Evolutionary conservation across 208 protist genomes (phyloP).

Genomic region (Trypanosoma conorhini): DNA sequence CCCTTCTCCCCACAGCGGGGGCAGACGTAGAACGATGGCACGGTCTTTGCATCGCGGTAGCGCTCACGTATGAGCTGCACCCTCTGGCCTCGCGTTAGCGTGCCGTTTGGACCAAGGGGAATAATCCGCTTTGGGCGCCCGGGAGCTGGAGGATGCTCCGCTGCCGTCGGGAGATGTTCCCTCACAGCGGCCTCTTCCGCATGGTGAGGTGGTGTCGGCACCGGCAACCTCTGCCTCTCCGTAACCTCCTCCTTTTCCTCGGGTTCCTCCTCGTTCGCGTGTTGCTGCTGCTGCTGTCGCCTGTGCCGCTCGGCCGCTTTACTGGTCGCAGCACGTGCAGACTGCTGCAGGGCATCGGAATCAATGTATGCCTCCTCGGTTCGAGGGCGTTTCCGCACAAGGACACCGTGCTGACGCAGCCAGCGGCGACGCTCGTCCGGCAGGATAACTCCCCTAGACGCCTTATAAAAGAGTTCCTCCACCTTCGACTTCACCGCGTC

Average conservation of each 20-base stretch:
- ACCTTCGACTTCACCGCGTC: slow-evolving; percentile 74
- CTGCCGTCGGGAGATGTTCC: background rate
- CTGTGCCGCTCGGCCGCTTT: slow-evolving; percentile 1
- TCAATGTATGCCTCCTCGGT: slow-evolving; percentile 58
- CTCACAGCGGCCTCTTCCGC: background rate
- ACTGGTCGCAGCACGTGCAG: slow-evolving; percentile 4
- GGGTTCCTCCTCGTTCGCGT: background rate
- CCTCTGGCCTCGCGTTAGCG: slow-evolving; percentile 55
- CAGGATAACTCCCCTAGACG: slow-evolving; percentile 67
- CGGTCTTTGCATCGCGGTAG: slow-evolving; percentile 52
- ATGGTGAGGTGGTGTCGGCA: background rate
- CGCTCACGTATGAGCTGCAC: slow-evolving; percentile 73
- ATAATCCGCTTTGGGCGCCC: slow-evolving; percentile 41
- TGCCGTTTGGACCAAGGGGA: slow-evolving; percentile 68
- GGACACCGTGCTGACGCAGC: slow-evolving; percentile 81
- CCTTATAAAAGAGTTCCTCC: slow-evolving; percentile 89
- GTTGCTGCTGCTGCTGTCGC: slow-evolving; percentile 1
- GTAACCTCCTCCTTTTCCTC: background rate
- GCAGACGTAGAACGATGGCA: slow-evolving; percentile 84
- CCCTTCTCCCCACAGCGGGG: slow-evolving; percentile 80
- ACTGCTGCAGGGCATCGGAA: slow-evolving; percentile 31
- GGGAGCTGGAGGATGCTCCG: background rate
- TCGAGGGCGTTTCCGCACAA: slow-evolving; percentile 66
- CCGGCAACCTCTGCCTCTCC: background rate
- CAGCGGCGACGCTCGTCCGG: slow-evolving; percentile 79